Base-by-base conservation (phyloP, 192 early-diverging fungal genomes). In the Podila minutissima region DNA sequence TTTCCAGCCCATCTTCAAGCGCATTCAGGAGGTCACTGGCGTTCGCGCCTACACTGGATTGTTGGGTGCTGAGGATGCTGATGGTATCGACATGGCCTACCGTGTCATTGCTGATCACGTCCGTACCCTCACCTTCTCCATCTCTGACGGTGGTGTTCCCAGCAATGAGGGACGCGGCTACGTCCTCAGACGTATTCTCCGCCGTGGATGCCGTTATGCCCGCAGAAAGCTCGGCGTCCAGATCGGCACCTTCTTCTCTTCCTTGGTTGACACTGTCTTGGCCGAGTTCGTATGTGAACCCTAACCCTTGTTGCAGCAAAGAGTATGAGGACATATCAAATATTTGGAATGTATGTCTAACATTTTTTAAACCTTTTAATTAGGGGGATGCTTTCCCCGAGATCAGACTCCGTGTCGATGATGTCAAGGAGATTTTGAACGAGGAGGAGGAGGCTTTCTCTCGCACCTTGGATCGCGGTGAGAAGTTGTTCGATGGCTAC, bases 111-210 rank as follows among this genome's bases (percentile, higher is more conserved):
- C 97, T 65, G 98, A 99, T 89, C 98, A 99, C 75, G 86, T 98
- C 50, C 91, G 98, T 69, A 98, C 98, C 20, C 86, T 98, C 66
- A 95, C 96, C 12, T 97, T 99, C 88, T 92, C 97, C 35, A 98
- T 99, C 69, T 91, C 94, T 33, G 98, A 99, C 75, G 97, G 97
- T 63, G 95, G 97, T 59, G 87, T 98, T 22, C 98, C 98, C 26
- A 95, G 93, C 65, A 99, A 99, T 83, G 97, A 98, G 79, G 98
- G 98, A 33, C 95, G 98, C 74, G 98, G 98, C 64, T 98, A 99
- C 84, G 97, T 99, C 4, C 88, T 99, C 75, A 93, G 98, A 65
- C 90, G 98, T 72, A 99, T 99, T 79, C 87, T 99, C 32, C 90
- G 98, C 33, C 93, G 98, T 67, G 98, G 96, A 83, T 94, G 92